Percentiles rank a stretch among this genome's conserved stretches.
Evolutionary conservation across 805 yeast genomes (phyloP).

Genomic region (Candida sonorensis): DNA sequence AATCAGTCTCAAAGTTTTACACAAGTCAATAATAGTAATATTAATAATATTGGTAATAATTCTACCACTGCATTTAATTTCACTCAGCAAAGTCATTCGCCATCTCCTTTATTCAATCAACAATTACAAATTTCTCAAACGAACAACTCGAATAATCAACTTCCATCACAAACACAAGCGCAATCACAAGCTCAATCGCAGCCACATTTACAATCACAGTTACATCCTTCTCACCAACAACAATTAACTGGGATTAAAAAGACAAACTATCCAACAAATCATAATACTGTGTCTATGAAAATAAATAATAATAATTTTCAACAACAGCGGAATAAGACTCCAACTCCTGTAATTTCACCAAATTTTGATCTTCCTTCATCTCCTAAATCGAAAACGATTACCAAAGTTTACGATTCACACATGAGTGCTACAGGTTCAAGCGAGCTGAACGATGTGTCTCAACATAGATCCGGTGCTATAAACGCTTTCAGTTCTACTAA

Average conservation of each 20-base stretch:
- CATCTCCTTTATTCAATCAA: not conserved
- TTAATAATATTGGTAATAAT: too few species aligned
- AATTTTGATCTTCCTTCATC: constrained; percentile 19
- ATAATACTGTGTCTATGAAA: too few species aligned
- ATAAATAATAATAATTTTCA: too few species aligned
- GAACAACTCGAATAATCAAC: not conserved
- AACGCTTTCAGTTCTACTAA: too few species aligned
- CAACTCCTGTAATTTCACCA: constrained; percentile 15
- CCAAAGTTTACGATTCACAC: constrained; percentile 18
- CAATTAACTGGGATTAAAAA: not conserved
- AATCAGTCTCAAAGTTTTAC: constrained; percentile 3
- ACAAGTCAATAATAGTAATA: not conserved
- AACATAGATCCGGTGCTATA: too few species aligned
- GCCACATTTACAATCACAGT: too few species aligned
- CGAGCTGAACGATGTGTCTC: constrained; percentile 17
- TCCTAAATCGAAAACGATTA: constrained; percentile 15
- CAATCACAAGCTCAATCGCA: not conserved
- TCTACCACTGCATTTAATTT: too few species aligned
- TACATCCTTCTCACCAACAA: too few species aligned
- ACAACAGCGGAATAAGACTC: constrained; percentile 13
- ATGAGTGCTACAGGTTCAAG: constrained; percentile 19
- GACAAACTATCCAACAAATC: constrained; percentile 1
- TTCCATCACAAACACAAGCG: not conserved
- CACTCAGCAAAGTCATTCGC: not conserved
- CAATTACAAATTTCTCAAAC: not conserved